phyloP scores from a whole-genome alignment of 768 basidiomycete genomes.

The Cyclocybe aegerita region DNA sequence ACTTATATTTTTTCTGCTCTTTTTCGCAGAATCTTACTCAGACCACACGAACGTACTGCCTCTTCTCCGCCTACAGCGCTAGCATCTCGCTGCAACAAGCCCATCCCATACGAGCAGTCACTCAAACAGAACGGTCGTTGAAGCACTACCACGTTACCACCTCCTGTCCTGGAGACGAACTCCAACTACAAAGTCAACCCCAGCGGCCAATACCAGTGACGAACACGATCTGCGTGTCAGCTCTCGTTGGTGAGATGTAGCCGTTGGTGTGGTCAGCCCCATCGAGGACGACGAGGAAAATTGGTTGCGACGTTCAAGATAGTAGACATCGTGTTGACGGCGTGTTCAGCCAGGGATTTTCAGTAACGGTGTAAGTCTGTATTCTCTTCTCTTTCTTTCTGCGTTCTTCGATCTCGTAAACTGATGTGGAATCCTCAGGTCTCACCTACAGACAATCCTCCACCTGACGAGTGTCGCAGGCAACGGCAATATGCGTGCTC shows the following conservation, averaged over 20 bases:
- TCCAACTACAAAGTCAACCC: not conserved
- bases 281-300: constrained; percentile 11
- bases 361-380: constrained; percentile 62
- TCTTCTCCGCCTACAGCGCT: constrained; percentile 57
- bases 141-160: constrained; percentile 66
- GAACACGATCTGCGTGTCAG: constrained; percentile 30
- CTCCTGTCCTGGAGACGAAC: constrained; percentile 29
- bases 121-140: constrained; percentile 51
- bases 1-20: not conserved
- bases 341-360: constrained; percentile 55
- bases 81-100: constrained; percentile 69
- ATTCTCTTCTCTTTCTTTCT: constrained; percentile 19
- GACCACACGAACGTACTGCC: constrained; percentile 52
- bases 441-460: constrained; percentile 57
- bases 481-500: constrained; percentile 73
- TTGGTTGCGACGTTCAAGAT: constrained; percentile 55
- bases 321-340: constrained; percentile 52
- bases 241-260: constrained; percentile 35
- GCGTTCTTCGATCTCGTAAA: too few species aligned
- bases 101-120: constrained; percentile 70
- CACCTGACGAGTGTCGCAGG: constrained; percentile 53
- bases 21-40: constrained; percentile 16
- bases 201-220: constrained; percentile 12
- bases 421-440: too few species aligned
- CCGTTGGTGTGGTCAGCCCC: constrained; percentile 25